These are phyloP conservation scores for Bromus sterilis DNA, from an alignment of 176 grass and related monocot species.

Conservation along the genomic window DNA sequence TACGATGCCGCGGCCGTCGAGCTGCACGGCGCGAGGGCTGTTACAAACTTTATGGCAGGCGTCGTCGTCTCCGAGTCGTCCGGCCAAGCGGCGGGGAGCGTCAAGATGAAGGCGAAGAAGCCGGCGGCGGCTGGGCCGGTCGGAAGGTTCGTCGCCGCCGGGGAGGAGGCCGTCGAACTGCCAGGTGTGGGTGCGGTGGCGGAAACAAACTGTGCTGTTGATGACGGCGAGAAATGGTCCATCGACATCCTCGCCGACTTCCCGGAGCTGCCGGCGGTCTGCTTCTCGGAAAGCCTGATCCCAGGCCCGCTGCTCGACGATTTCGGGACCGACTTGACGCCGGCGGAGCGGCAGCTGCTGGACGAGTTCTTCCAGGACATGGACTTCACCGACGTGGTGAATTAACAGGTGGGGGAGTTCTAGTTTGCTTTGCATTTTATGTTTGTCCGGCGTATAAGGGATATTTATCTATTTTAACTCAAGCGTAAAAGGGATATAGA, in stretches of 20 bases:
- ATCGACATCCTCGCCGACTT: not conserved
- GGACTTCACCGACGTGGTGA: not conserved
- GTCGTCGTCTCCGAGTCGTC: not conserved
- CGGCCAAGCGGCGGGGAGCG: not conserved
- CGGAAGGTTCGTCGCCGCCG: too few relatives aligned
- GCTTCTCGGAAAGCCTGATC: not conserved
- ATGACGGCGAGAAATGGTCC: too few relatives aligned
- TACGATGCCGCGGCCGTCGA: constrained; percentile 40
- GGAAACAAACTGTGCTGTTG: too few relatives aligned
- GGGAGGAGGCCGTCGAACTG: too few relatives aligned
- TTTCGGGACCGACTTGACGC: not conserved
- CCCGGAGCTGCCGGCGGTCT: not conserved
- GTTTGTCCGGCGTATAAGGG: not conserved
- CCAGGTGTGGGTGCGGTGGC: too few relatives aligned
- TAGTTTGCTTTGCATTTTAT: too few relatives aligned
- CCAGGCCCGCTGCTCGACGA: not conserved
- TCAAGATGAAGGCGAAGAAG: not conserved
- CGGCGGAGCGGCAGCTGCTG: not conserved
- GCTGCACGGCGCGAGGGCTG: not conserved
- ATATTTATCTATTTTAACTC: too few relatives aligned
- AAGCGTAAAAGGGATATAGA: not conserved
- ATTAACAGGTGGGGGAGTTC: not conserved
- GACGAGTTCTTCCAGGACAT: not conserved
- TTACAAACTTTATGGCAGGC: not conserved
- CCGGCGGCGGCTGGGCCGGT: not conserved